phyloP scores from a whole-genome alignment of 768 basidiomycete species.

The Termitomyces sp. region DNA sequence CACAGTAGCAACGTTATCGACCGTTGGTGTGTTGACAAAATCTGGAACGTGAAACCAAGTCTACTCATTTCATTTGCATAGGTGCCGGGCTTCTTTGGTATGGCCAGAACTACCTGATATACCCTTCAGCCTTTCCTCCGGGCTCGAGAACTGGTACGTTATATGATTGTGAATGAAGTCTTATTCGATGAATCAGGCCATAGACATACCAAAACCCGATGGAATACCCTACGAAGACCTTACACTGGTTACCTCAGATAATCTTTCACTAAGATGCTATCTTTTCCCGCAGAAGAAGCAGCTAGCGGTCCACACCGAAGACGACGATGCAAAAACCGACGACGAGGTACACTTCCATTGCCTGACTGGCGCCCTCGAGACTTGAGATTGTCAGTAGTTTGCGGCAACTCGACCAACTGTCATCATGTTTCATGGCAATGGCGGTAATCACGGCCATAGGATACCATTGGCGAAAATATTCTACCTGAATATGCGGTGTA shows the following conservation, averaged over 20 bases:
- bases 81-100: slow-evolving; percentile 75
- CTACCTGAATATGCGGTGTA: slow-evolving; percentile 83
- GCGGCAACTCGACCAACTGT: slow-evolving; percentile 68
- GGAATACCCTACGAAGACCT: slow-evolving; percentile 75
- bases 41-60: not conserved
- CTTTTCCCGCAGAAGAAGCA: slow-evolving; percentile 60
- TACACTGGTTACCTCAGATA: slow-evolving; percentile 65
- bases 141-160: slow-evolving; percentile 70
- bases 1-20: slow-evolving; percentile 51
- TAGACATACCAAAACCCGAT: slow-evolving; percentile 68
- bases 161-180: slow-evolving; percentile 5
- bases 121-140: slow-evolving; percentile 74
- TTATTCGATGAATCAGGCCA: not conserved
- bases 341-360: slow-evolving; percentile 41
- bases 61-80: slow-evolving; percentile 19
- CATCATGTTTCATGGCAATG: slow-evolving; percentile 92
- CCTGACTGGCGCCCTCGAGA: not conserved
- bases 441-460: slow-evolving; percentile 83
- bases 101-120: slow-evolving; percentile 86
- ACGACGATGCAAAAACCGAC: slow-evolving; percentile 35
- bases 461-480: slow-evolving; percentile 85
- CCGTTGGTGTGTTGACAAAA: slow-evolving; percentile 36
- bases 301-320: slow-evolving; percentile 30
- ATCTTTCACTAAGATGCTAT: slow-evolving; percentile 68
- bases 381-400: slow-evolving; percentile 19